Evolutionary conservation across 179 eudicot genomes (phyloP), one percentile per base, ranked within the genome.

Genomic region (Carnegiea gigantea): DNA sequence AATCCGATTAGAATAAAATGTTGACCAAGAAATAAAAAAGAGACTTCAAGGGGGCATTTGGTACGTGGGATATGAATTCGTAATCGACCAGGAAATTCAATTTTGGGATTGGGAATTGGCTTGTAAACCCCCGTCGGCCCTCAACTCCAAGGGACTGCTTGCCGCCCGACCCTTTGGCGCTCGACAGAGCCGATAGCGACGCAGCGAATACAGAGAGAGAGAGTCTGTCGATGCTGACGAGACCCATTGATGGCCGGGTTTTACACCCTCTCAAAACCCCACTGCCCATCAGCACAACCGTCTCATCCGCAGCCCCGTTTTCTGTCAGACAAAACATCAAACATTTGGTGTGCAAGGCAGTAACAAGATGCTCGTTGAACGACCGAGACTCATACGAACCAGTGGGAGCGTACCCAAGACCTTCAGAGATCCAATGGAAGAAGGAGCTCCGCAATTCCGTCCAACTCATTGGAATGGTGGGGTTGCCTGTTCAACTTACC

Each of bases 371-470:
- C 76, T 84, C 90, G 1, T 26, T 64, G 21, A 85, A 82, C 49
- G 88, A 85, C 84, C 64, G 73, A 23, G 83, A 79, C 20, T 59
- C 76, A 11, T 36, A 59, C 24, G 86, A 79, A 30, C 70, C 70
- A 71, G 21, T 38, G 14, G 77, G 67, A 30, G 77, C 77, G 71
- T 91, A 89, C 81, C 89, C 92, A 1, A 81, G 83, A 62, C 98
- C 98, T 3, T 9, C 88, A 18, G 98, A 93, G 83, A 88, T 92
- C 43, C 91, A 74, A 81, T 95, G 98, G 98, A 91, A 88, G 83
- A 95, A 95, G 84, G 98, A 95, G 83, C 85, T 95, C 3, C 88
- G 91, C 40, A 95, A 95, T 82, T 77, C 84, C 40, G 93, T 95
- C 33, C 98, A 95, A 75, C 91, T 95, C 51, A 92, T 93, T 14